Conservation (phyloP, 169 alveolate genomes). For the Babesia sp. region DNA sequence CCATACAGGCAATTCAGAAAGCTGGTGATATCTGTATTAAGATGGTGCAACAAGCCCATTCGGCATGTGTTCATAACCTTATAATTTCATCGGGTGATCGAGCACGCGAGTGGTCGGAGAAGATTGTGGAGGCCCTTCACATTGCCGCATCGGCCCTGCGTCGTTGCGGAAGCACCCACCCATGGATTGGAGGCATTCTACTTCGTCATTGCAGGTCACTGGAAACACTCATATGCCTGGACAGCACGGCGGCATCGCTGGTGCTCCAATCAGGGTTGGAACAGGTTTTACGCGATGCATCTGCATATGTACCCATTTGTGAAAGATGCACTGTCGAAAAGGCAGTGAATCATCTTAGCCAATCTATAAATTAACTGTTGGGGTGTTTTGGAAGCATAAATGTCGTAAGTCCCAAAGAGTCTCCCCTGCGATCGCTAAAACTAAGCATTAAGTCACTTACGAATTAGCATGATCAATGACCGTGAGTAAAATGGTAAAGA, state of each 20-base stretch:
- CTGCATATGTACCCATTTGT: background rate
- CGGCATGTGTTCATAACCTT: constrained; percentile 47
- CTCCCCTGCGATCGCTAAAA: background rate
- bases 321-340: background rate
- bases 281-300: background rate
- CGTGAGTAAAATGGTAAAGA: constrained; percentile 1
- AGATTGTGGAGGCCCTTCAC: background rate
- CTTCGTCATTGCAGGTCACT: constrained; percentile 29
- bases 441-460: background rate
- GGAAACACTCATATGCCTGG: constrained; percentile 31
- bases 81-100: constrained; percentile 33
- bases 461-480: background rate
- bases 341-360: background rate
- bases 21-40: background rate
- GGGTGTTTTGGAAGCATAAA: background rate
- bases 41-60: constrained; percentile 54
- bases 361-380: background rate
- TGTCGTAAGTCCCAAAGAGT: background rate
- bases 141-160: background rate
- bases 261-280: background rate
- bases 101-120: background rate
- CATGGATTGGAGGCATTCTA: constrained; percentile 17
- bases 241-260: background rate
- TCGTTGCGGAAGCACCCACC: background rate
- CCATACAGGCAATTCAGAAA: constrained; percentile 11